phyloP scores from a whole-genome alignment of 768 basidiomycete species.

The Phanerodontia chrysosporium region DNA sequence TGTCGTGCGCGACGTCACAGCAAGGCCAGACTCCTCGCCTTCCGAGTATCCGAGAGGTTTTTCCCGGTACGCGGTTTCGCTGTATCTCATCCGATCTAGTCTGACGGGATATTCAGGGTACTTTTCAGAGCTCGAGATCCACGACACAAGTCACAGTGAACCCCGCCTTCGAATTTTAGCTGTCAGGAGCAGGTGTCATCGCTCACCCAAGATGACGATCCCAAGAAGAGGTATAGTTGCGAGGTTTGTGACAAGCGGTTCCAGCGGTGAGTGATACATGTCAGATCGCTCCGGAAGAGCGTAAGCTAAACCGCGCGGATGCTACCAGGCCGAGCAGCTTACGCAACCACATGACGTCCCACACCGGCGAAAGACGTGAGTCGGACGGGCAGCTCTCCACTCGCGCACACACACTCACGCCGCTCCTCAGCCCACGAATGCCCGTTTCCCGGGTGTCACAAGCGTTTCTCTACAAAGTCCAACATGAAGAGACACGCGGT shows the following conservation, averaged over 20 bases:
- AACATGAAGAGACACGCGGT: background rate
- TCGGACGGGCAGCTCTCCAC: background rate
- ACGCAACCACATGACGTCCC: background rate
- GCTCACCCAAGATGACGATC: background rate
- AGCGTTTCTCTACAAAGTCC: background rate
- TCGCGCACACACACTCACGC: background rate
- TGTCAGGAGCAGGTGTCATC: background rate
- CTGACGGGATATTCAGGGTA: background rate
- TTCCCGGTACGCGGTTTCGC: background rate
- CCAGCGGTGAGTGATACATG: background rate
- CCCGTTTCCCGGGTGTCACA: background rate
- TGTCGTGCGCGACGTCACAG: background rate
- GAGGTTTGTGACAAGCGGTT: background rate
- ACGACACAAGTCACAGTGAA: too few relatives aligned
- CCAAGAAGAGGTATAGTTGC: background rate
- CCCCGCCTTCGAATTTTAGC: too few relatives aligned
- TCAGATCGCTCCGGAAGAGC: background rate
- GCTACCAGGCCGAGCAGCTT: background rate
- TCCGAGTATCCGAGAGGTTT: background rate
- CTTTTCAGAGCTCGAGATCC: too few relatives aligned
- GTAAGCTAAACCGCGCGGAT: too few relatives aligned
- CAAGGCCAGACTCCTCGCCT: background rate
- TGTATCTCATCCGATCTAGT: background rate
- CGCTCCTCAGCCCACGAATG: background rate
- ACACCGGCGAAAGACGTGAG: background rate